A percentile compares a stretch with the other conserved stretches of the same genome.
phyloP scores from a whole-genome alignment of 2,329 filamentous ascomycete species.

The Sporothrix brasiliensis region DNA sequence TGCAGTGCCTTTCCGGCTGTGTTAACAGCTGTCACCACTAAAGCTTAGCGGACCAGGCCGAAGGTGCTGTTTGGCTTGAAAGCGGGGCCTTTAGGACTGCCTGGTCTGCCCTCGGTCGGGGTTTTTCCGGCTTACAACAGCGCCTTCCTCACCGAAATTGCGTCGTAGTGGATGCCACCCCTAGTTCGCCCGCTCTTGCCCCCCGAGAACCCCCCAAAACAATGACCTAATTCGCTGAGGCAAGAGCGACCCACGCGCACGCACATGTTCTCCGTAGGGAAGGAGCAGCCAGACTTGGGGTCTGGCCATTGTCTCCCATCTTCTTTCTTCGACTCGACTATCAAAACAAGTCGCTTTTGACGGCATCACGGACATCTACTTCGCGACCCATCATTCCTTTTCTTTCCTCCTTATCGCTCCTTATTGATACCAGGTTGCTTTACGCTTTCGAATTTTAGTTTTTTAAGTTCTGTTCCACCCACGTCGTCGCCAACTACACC shows the following conservation, averaged over 20 bases:
- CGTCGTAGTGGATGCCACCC: neutral
- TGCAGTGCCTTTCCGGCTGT: too few species aligned
- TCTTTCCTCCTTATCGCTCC: neutral
- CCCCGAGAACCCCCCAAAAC: neutral
- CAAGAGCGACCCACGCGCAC: slow-evolving; percentile 14
- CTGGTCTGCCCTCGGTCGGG: neutral
- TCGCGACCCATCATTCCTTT: neutral
- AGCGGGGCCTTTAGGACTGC: neutral
- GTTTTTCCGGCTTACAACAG: slow-evolving; percentile 18
- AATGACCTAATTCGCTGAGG: neutral
- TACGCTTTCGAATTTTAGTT: neutral
- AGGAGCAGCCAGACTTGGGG: slow-evolving; percentile 3
- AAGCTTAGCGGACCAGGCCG: neutral
- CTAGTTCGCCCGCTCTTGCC: neutral
- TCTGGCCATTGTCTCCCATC: too few species aligned
- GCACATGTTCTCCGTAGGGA: neutral
- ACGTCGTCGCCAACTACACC: neutral
- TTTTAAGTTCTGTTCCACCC: neutral
- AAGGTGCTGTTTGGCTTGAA: neutral
- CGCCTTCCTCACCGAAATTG: slow-evolving; percentile 2
- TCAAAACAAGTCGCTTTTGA: neutral
- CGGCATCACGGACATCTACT: neutral
- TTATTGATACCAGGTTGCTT: slow-evolving; percentile 8
- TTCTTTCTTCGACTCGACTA: neutral
- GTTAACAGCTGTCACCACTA: neutral